Evolutionary conservation across 495 filamentous ascomycete species (phyloP), one percentile per base, ranked within the genome.

Genomic region (Tuber aestivum): DNA sequence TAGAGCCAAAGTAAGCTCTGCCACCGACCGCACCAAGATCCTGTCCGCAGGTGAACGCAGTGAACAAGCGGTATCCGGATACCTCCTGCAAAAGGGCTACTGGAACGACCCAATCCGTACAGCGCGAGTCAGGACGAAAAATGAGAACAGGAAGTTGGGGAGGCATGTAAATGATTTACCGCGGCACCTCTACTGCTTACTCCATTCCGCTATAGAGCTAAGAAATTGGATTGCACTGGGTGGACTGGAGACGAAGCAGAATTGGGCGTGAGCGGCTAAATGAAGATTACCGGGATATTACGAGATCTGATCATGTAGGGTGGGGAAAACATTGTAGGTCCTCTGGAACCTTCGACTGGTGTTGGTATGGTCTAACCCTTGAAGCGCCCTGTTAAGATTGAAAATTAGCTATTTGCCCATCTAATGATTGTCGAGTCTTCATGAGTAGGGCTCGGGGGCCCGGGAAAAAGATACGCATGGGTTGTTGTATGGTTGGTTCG

Each of bases 291-390:
- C 7, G 89, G 89, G 16, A 84, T 93, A 21, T 92, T 96, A 79
- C 97, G 97, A 85, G 95, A 99, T 82, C 83, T 97, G 75, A 94
- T 99, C 73, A 97, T 99, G 80, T 88, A 92, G 40, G 95, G 93
- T 27, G 95, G 95, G 3, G 95, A 97, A 83, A 99, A 99, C 81
- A 97, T 99, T 79, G 77, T 76, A 72, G n/a, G 41, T 69, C 27
- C 23, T 27, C 35, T 18, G n/a, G 42, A 56, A 56, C 44, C 44
- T n/a, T 38, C 16, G 32, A 41, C 32, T 35, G n/a, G 32, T 71
- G 35, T 10, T 65, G 6, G 35, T 44, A 32, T 41, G 38, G 10
- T 35, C 74, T 78, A 44, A 20, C 40, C 10, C 23, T 32, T 20
- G 6, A n/a, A 79, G 77, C 93, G 97, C 82, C 95, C 95, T 3